A percentile compares a stretch with the other conserved stretches of the same genome.
Evolutionary conservation across 768 basidiomycete genomes (phyloP).

Genomic region (Hygrocybe punicea): DNA sequence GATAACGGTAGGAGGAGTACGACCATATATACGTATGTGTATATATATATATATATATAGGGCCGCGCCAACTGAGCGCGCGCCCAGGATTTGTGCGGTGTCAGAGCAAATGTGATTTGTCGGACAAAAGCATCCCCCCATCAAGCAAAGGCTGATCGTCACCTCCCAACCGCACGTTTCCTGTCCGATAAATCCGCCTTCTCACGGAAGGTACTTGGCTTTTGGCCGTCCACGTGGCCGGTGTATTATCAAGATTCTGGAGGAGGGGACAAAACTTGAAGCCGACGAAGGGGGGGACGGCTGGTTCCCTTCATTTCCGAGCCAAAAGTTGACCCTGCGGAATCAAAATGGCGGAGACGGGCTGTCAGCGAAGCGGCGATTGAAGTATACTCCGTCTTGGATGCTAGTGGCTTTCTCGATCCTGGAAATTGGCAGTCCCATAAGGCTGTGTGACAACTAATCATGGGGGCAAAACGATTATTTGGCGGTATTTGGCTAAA

Average conservation of each 20-base stretch:
- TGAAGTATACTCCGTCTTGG: no score
- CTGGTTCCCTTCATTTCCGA: not conserved
- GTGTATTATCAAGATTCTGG: not conserved
- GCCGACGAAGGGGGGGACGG: not conserved
- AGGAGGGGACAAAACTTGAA: not conserved
- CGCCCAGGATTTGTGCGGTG: not conserved
- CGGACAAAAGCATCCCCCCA: not conserved
- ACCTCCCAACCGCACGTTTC: not conserved
- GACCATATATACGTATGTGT: not conserved
- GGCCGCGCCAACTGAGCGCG: not conserved
- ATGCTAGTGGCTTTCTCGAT: no score
- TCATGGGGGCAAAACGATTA: no score
- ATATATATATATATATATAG: no score
- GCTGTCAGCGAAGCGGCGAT: no score
- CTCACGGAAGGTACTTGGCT: not conserved
- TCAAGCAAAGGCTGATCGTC: not conserved
- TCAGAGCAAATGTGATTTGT: not conserved
- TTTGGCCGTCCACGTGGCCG: not conserved
- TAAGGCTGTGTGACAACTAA: no score
- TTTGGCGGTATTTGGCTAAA: no score
- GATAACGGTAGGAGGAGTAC: not conserved
- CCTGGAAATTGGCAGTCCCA: no score
- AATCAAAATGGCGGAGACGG: no score
- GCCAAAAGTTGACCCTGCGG: no score
- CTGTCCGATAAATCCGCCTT: not conserved